Percentiles rank a stretch among this genome's conserved stretches.
Evolutionary conservation across 2,329 filamentous ascomycete genomes (phyloP).

Genomic region (Colletotrichum salicis): DNA sequence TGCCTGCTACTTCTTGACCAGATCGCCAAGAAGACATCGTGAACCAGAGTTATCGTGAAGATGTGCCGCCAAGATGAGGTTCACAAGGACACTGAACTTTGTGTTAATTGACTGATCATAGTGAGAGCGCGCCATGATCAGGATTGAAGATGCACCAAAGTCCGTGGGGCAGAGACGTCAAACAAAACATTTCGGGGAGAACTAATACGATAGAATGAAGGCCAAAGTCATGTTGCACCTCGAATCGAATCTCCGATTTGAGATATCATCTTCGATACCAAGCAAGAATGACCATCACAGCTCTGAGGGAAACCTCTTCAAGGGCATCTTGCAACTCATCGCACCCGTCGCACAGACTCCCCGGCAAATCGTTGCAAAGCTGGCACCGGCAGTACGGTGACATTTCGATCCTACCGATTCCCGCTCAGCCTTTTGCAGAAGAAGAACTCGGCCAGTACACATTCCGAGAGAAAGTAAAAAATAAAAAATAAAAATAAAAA

Average conservation of each 20-base stretch:
- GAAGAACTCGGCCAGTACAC: neutral
- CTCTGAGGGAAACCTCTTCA: no score
- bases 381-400: neutral
- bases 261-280: neutral
- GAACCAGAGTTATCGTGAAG: neutral
- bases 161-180: neutral
- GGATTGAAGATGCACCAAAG: neutral
- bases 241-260: neutral
- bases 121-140: neutral
- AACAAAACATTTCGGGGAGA: neutral
- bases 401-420: neutral
- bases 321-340: neutral
- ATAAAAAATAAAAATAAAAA: no score
- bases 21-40: neutral
- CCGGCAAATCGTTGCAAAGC: neutral
- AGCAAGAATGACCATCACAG: neutral
- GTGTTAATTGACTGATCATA: neutral
- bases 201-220: accelerated
- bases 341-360: neutral
- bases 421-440: no score
- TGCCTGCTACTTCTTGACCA: no score
- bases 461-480: no score
- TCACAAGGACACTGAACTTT: neutral
- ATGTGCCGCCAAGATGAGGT: neutral
- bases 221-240: neutral